phyloP scores from a whole-genome alignment of 257 asterid species.

The Solanum acaule region DNA sequence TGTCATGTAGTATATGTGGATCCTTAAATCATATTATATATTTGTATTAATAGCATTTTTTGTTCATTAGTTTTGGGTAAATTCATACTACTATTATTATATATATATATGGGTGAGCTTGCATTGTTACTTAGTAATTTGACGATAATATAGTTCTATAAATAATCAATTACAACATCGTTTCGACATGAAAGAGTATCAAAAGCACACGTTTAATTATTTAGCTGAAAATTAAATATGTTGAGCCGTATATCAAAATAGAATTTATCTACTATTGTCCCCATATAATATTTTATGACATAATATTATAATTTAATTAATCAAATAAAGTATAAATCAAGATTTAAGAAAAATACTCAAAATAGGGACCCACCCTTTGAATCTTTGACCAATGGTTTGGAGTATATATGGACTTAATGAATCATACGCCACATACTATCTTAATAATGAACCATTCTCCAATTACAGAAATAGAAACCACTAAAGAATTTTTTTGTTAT shows the following conservation, averaged over 20 bases:
- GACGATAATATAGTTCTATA: not conserved
- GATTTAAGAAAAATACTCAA: not conserved
- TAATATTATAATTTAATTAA: not conserved
- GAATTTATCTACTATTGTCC: not conserved
- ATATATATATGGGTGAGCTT: not conserved
- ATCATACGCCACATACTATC: not conserved
- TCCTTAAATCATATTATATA: not conserved
- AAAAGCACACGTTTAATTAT: not conserved
- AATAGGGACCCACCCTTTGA: not conserved
- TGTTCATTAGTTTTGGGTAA: not conserved
- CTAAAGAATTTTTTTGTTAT: not conserved
- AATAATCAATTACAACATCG: not conserved
- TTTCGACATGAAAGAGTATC: not conserved
- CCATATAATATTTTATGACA: not conserved
- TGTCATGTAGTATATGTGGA: not conserved
- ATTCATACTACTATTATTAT: not conserved
- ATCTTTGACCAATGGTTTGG: slow-evolving; percentile 5
- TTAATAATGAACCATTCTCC: not conserved
- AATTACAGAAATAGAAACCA: slow-evolving; percentile 2
- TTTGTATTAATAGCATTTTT: not conserved
- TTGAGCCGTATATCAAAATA: not conserved
- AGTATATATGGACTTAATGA: not conserved
- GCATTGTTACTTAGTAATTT: not conserved
- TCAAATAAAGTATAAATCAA: not conserved
- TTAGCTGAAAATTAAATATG: not conserved